phyloP scores from a whole-genome alignment of 305 asterid species.

The Fraxinus platypoda region DNA sequence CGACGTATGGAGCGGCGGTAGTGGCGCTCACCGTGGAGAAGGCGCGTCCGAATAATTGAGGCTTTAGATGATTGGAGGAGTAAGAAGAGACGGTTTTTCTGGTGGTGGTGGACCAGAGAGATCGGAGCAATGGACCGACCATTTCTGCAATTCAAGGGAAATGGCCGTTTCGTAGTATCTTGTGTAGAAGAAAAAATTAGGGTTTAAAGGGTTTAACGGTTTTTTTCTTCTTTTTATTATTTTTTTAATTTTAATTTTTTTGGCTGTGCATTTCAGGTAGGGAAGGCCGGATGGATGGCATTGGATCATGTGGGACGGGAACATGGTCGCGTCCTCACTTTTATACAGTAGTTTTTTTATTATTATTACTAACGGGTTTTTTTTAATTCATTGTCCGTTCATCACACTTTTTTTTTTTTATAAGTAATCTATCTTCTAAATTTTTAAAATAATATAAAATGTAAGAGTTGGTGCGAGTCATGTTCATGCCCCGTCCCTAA shows the following conservation, averaged over 20 bases:
- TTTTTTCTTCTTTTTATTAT: background rate
- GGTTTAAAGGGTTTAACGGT: constrained; percentile 16
- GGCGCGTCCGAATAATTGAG: constrained; percentile 31
- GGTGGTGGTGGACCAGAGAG: constrained; percentile 60
- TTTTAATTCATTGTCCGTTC: too few species aligned
- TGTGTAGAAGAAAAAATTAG: constrained; percentile 19
- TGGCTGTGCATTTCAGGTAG: background rate
- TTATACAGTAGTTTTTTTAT: background rate
- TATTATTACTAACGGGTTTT: too few species aligned
- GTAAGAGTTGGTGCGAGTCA: background rate
- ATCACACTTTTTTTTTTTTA: background rate
- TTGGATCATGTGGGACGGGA: background rate
- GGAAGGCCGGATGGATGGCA: background rate
- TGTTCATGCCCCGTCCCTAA: too few species aligned
- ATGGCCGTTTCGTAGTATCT: constrained; percentile 28
- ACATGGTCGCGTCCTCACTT: background rate
- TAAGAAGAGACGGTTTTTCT: constrained; percentile 39
- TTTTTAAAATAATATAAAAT: too few species aligned
- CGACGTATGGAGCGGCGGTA: constrained; percentile 40
- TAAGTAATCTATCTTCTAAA: too few species aligned
- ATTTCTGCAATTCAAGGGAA: constrained; percentile 38
- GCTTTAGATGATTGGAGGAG: constrained; percentile 28
- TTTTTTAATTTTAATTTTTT: background rate
- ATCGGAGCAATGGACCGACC: constrained; percentile 75
- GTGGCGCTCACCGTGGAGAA: constrained; percentile 58